Base-by-base conservation (phyloP, 345 rosid genomes). In the Punica granatum region DNA sequence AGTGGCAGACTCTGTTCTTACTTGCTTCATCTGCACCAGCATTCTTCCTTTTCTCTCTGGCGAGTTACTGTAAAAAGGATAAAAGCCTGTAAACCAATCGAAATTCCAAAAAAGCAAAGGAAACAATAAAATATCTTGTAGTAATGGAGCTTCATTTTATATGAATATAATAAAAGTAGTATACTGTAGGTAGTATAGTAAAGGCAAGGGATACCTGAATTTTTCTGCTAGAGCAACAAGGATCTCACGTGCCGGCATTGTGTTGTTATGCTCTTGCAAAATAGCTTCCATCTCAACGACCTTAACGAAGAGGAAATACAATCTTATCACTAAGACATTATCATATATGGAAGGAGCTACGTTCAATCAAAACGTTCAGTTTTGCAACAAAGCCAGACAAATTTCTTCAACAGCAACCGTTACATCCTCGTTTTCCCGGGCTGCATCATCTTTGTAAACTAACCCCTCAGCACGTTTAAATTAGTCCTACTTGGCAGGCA, bases 271-370 rank as follows among this genome's bases (percentile, higher is more conserved):
- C 69, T 86, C 90, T 80, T 78, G 89, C 85, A 95, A 72, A 72
- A 95, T 81, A 69, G 80, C 75, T 70, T 95, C 99, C 99, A 95
- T 92, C 88, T 92, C 99, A n/a, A 73, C 69, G 39, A 92, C 99
- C 99, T 92, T 73, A 48, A 69, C 42, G 43, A 58, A 49, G 32
- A 49, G 34, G 28, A 39, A 18, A 61, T 14, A 56, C 5, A n/a
- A 6, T 51, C 8, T 43, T 33, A 34, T 16, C 61, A 36, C 0
- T 3, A 51, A 34, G 36, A 30, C 15, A 67, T 51, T 56, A 56
- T 16, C 1, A 25, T 1, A 56, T 13, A 30, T 13, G 7, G 34
- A 26, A 56, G 1, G 34, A 13, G 61, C 61, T 12, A 51, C n/a
- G 19, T 28, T 23, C 58, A n/a, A 51, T 51, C 61, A 56, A 28